Evolutionary conservation across 139 green algal genomes (phyloP), one percentile per base, ranked within the genome.

Genomic region (Coelastrella sp.): DNA sequence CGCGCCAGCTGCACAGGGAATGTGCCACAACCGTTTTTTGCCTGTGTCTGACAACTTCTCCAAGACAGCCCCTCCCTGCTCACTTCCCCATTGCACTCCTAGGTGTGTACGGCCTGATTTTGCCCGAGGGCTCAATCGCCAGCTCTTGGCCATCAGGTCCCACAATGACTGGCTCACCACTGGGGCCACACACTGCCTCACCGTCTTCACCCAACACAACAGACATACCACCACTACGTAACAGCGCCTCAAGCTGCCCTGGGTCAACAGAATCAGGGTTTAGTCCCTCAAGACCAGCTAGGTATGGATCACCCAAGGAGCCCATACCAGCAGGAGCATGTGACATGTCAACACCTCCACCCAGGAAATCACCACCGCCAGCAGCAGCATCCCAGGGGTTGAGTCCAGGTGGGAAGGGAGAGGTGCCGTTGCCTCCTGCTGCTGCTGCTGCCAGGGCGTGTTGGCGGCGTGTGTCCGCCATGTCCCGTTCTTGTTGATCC

Each of bases 81-180:
- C n/a, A n/a, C n/a, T n/a, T n/a, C n/a, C n/a, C 30, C 62, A 69
- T 40, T 40, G 62, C 62, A 69, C 62, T 41, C 62, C 62, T 40
- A 40, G 25, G 27, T 53, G 37, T 80, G 48, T 86, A 86, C 11
- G 66, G 80, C 48, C 30, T 21, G 66, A 79, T n/a, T 43, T 80
- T 25, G 19, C 80, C 80, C 21, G 34, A 59, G 5, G 80, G 64
- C 35, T 53, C 50, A 0, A 86, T 59, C 32, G 74, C 63, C 80
- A 86, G 13, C 48, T 76, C 45, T 57, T 72, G 50, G 23, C 80
- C 80, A 62, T 60, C 80, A 21, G 67, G 67, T 13, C 48, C 66
- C 11, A 86, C 67, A 32, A 86, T 71, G 4, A 86, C 80, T 34
- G 80, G 80, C 67, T 86, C 67, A 23, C 80, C 80, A 21, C n/a